These are phyloP conservation scores for Lepidium africanum DNA, from an alignment of 345 rosid genomes.

Conservation along the genomic window DNA sequence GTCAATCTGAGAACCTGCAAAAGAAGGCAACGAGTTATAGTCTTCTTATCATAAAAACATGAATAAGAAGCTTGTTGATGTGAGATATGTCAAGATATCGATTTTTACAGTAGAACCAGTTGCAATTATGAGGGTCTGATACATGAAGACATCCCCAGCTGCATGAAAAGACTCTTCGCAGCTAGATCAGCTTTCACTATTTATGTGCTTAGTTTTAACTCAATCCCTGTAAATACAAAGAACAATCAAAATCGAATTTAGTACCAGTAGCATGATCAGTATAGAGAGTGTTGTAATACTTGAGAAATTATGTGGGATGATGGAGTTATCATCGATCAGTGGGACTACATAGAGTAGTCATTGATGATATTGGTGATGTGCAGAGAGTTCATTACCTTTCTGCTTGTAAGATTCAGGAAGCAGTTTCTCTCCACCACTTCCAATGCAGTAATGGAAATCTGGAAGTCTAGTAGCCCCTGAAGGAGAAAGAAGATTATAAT, in stretches of 20 bases:
- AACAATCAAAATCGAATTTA: not conserved
- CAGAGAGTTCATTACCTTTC: conserved; percentile 45
- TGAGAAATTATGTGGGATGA: not conserved
- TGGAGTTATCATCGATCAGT: not conserved
- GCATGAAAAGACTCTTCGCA: conserved; percentile 58
- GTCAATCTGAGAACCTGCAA: conserved; percentile 69
- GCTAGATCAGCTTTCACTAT: conserved; percentile 87
- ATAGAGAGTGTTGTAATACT: not conserved
- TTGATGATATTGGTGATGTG: not conserved
- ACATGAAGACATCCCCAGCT: conserved; percentile 65
- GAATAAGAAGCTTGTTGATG: not conserved
- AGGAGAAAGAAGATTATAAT: not conserved
- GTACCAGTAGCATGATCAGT: not conserved
- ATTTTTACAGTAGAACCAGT: conserved; percentile 83
- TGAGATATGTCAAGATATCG: not conserved
- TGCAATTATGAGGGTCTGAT: conserved; percentile 63
- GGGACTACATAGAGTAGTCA: not conserved
- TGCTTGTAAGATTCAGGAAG: conserved; percentile 87
- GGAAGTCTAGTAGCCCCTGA: conserved; percentile 97
- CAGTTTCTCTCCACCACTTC: conserved; percentile 92
- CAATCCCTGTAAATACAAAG: conserved; percentile 55
- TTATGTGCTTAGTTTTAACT: conserved; percentile 83
- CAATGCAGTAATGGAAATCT: conserved; percentile 92
- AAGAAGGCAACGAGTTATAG: not conserved
- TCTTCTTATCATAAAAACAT: not conserved